Evolutionary conservation across 164 flowering plant species (phyloP), one percentile per base, ranked within the genome.

Genomic region (Chimonanthus praecox): DNA sequence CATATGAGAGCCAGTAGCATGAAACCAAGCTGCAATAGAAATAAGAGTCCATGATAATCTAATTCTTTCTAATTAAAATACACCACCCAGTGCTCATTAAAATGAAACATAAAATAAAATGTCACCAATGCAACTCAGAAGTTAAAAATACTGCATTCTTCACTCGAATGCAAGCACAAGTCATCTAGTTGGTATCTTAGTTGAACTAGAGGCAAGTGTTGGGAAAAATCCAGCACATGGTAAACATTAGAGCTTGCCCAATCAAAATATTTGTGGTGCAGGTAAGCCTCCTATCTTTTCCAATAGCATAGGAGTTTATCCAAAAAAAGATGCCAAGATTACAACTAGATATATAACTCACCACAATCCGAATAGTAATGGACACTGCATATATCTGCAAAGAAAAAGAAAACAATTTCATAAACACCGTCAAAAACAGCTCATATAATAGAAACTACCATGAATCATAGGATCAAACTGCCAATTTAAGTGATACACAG

Each of bases 321-420:
- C 51, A 18, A 45, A 71, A 58, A 51, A 70, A 5, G 33, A 9
- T 21, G 60, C 63, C n/a, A 9, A 47, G n/a, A 72, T 8, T 33
- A 21, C 62, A 7, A 63, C 68, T 33, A 33, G 82, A 90, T 92
- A 45, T 44, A 45, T 44, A 66, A 66, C 68, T 66, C 45, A 66
- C 68, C 90, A 92, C 97, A 72, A 92, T 89, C 85, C 94, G 96
- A 48, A 94, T 89, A n/a, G 98, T 94, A 16, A 92, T 91, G 61
- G 98, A 94, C 77, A 94, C 97, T 7, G 97, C 97, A 86, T 94
- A 91, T 43, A 94, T 66, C 68, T 66, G 68, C 68, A 66, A 66
- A 66, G 46, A 48, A 65, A 7, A 4, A 72, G 21, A 49, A 33
- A 33, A 33, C 33, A 33, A 33, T 33, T 33, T 33, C 33, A 33